Evolutionary conservation across 768 basidiomycete genomes (phyloP).

Genomic region (Hypholoma sublateritium): DNA sequence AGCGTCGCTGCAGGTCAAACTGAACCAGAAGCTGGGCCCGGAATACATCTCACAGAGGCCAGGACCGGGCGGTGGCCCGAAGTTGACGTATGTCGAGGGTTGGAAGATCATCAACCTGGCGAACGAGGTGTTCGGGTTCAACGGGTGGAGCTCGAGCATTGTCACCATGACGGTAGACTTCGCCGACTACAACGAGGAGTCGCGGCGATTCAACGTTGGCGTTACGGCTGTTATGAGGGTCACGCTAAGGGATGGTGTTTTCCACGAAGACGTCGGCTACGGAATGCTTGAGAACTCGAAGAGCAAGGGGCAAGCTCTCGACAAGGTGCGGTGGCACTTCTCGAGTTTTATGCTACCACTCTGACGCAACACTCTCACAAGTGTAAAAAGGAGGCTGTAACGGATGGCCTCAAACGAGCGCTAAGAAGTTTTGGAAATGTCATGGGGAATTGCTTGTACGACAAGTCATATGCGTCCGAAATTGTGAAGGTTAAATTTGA

Average conservation of each 20-base stretch:
- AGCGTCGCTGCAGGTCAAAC: conserved; percentile 73
- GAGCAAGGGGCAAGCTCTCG: conserved; percentile 81
- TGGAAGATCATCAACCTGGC: conserved; percentile 99
- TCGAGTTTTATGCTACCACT: background rate
- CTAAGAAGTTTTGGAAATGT: conserved; percentile 92
- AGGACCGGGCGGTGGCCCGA: conserved; percentile 83
- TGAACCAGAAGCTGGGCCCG: conserved; percentile 88
- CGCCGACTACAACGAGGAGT: conserved; percentile 72
- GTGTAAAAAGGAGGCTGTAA: conserved; percentile 99
- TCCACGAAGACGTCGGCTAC: conserved; percentile 93
- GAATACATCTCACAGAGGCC: conserved; percentile 90
- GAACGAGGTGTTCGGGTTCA: conserved; percentile 98
- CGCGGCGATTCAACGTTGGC: conserved; percentile 65
- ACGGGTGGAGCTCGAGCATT: conserved; percentile 89
- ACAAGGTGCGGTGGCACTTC: conserved; percentile 68
- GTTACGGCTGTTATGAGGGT: conserved; percentile 86
- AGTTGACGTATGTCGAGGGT: conserved; percentile 93
- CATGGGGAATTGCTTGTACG: conserved; percentile 96
- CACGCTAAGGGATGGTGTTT: conserved; percentile 83
- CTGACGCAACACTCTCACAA: conserved; percentile 28
- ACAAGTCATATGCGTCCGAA: conserved; percentile 85
- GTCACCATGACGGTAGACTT: conserved; percentile 77
- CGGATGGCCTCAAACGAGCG: conserved; percentile 90
- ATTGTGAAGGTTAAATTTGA: conserved; percentile 85
- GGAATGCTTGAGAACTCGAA: conserved; percentile 84